phyloP scores from a whole-genome alignment of 306 rosid genomes.

The Cercis canadensis region DNA sequence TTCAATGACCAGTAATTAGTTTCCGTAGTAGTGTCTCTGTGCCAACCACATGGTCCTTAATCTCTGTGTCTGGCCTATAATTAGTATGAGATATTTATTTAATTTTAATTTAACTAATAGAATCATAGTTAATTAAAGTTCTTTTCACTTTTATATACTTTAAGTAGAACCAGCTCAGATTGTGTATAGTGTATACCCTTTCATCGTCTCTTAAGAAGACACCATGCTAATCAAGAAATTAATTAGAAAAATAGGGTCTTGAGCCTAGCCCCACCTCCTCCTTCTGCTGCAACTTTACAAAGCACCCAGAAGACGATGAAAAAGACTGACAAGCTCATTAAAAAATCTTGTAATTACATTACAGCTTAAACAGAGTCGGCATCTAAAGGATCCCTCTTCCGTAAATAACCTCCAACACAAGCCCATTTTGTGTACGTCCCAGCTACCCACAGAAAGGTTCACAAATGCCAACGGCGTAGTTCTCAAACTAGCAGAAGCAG shows the following conservation, averaged over 20 bases:
- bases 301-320: not conserved
- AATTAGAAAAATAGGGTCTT: not conserved
- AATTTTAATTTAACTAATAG: too few relatives aligned
- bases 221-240: not conserved
- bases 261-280: not conserved
- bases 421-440: not conserved
- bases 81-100: too few relatives aligned
- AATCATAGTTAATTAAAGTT: too few relatives aligned
- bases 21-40: too few relatives aligned
- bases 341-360: not conserved
- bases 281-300: not conserved
- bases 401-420: conserved; percentile 20
- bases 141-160: too few relatives aligned
- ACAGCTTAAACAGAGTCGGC: not conserved
- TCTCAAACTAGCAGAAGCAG: conserved; percentile 3
- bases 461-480: not conserved
- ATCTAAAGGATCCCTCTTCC: conserved; percentile 4
- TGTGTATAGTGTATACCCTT: not conserved
- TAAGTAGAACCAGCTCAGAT: not conserved
- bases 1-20: too few relatives aligned
- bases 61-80: too few relatives aligned
- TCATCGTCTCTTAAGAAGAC: not conserved
- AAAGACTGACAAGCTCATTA: not conserved
- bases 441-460: conserved; percentile 2
- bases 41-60: too few relatives aligned